Percentiles rank a stretch among this genome's conserved stretches.
phyloP scores from a whole-genome alignment of 179 eudicot species.

The Beta macrorhiza region DNA sequence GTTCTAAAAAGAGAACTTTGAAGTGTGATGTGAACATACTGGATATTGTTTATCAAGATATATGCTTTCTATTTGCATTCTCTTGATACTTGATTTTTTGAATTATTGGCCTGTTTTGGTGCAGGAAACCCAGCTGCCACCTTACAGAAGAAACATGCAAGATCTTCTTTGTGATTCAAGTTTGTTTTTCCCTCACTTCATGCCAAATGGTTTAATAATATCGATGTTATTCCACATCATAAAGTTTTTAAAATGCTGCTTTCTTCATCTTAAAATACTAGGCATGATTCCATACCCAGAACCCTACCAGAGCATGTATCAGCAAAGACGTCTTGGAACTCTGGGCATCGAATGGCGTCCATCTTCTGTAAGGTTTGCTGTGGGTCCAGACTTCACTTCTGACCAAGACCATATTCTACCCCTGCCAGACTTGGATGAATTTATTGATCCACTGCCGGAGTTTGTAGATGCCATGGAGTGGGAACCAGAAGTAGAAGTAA shows the following conservation, averaged over 20 bases:
- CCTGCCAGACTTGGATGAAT: conserved; percentile 63
- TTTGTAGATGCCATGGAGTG: conserved; percentile 86
- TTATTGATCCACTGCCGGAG: conserved; percentile 76
- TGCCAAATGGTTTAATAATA: conserved; percentile 7
- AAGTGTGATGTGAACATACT: neutral
- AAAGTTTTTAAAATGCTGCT: conserved; percentile 9
- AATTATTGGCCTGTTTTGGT: conserved; percentile 15
- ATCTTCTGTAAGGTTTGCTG: conserved; percentile 75
- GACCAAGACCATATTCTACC: conserved; percentile 76
- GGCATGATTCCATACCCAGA: conserved; percentile 99
- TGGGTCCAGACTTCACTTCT: conserved; percentile 67
- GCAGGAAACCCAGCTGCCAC: conserved; percentile 94
- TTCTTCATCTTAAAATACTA: conserved; percentile 34
- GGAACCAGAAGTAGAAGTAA: conserved; percentile 82
- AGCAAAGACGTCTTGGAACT: conserved; percentile 79
- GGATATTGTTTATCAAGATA: neutral
- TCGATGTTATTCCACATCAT: neutral
- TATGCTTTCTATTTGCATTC: neutral
- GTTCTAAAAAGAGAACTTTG: neutral
- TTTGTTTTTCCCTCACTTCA: conserved; percentile 32
- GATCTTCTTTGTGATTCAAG: conserved; percentile 98
- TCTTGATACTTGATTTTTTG: neutral
- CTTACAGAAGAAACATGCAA: conserved; percentile 87
- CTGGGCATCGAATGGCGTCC: conserved; percentile 94
- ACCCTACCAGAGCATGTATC: conserved; percentile 91